Evolutionary conservation across 345 rosid genomes (phyloP), one percentile per base, ranked within the genome.

Genomic region (Viola odorata): DNA sequence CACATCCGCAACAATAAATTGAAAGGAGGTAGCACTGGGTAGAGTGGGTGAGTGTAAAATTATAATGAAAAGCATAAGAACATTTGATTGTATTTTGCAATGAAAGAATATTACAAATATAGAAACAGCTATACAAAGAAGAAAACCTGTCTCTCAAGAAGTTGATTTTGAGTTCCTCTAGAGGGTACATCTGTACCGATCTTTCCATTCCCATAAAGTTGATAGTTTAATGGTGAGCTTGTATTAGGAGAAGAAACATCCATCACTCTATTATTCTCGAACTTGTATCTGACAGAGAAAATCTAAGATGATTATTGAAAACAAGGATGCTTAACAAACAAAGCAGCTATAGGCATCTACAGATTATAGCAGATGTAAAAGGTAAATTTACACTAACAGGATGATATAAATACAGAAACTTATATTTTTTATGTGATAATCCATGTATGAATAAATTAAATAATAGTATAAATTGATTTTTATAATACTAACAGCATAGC

Each of bases 61-160:
- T 14, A 45, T 0, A 23, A 37, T 6, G 23, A 58, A 23, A 57
- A 8, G 50, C 2, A 62, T 16, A 50, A 37, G 12, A 49, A 60
- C 14, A 44, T 56, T 12, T 23, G 32, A 23, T 23, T 23, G 32
- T 23, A 23, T 23, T 23, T 23, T 23, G 32, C 32, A 23, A 23
- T 23, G 13, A 45, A 37, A 52, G 55, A 6, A 54, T 3, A 62
- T 10, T 60, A 59, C 39, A 57, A 37, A 45, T 37, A 55, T 41
- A 50, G 45, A 41, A 61, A 44, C 57, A 48, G 50, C n/a, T 4
- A 50, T 51, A 58, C 41, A 66, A 66, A 57, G 72, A 72, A 64
- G 53, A 42, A 60, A 55, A 89, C 91, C 84, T 91, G 98, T 86
- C 98, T 85, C 79, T 89, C 91, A 68, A 89, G 96, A 71, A 89